Base-by-base conservation (phyloP, 371 early-diverging fungal genomes). In the Rhizomucor pusillus region DNA sequence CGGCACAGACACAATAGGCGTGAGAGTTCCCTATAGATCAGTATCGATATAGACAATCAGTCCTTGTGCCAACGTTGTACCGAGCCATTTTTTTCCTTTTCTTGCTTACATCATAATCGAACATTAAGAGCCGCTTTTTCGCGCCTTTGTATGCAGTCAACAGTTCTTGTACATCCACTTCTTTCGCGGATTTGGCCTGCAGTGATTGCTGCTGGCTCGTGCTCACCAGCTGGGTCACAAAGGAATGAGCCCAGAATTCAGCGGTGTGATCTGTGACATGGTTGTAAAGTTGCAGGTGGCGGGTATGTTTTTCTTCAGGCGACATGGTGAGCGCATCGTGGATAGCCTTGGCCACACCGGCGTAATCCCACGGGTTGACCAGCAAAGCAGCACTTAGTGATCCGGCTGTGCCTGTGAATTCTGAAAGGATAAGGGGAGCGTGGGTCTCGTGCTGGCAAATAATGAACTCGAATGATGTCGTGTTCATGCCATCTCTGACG, bases 401-500 rank as follows among this genome's bases (percentile, higher is more conserved):
- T 11, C 95, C 94, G 1, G 97, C 93, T 1, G 98, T 94, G 13
- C 98, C 99, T 16, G 98, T 93, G 77, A 98, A 97, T 71, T 99
- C 98, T 54, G 93, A 92, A 44, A 99, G 75, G 16, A 99, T 93
- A 37, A 99, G 78, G n/a, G 94, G 90, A 0, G 94, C 93, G 44
- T 86, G 77, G 35, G 89, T 91, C 37, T 92, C 90, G 46, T 93
- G 90, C 66, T 99, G 98, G 77, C 97, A 99, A 43, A 98, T 84
- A 40, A 98, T 86, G 73, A 92, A 99, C 69, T 99, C 99, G 50
- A 98, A 91, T 35, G 93, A 90, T 1, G 98, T 99, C 9, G 99
- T 92, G 76, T 99, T 99, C 99, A 99, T 99, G 47, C 99, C 99
- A 73, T 99, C 99, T n/a, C 98, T 83, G 12, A 99, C 81, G 47